These are phyloP conservation scores for Naganishia onofrii DNA, from an alignment of 768 basidiomycete genomes.

Conservation along the genomic window DNA sequence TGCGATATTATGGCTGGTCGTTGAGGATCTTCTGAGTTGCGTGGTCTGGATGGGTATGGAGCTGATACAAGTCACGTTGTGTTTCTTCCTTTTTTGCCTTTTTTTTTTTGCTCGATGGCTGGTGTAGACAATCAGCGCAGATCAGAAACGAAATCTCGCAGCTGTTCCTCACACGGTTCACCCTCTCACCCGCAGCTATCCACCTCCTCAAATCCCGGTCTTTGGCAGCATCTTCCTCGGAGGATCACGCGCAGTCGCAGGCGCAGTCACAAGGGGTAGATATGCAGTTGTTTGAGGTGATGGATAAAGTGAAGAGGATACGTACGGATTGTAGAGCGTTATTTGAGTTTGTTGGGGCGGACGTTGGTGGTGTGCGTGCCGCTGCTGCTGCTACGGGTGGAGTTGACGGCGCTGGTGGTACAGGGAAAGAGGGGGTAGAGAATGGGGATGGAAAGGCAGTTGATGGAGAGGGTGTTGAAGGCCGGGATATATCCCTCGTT, in stretches of 20 bases:
- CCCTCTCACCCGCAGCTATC: constrained; percentile 69
- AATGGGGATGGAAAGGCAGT: background rate
- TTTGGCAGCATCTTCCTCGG: constrained; percentile 56
- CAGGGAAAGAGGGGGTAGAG: background rate
- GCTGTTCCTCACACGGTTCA: constrained; percentile 80
- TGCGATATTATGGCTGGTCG: too few relatives aligned
- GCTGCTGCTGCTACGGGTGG: background rate
- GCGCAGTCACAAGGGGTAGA: constrained; percentile 55
- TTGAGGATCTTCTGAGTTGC: too few relatives aligned
- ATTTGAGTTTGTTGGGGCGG: constrained; percentile 53
- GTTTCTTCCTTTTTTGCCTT: too few relatives aligned
- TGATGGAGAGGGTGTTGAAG: constrained; percentile 58
- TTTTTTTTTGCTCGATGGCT: background rate
- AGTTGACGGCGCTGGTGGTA: background rate
- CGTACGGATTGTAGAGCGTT: constrained; percentile 79
- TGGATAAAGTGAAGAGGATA: constrained; percentile 82
- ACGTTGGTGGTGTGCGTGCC: background rate
- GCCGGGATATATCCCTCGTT: constrained; percentile 49
- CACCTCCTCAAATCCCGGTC: constrained; percentile 75
- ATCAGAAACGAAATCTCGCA: constrained; percentile 70
- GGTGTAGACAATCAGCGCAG: constrained; percentile 43
- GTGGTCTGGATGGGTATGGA: too few relatives aligned
- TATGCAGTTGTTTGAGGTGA: constrained; percentile 70
- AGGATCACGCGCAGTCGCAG: too few relatives aligned
- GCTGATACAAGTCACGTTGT: too few relatives aligned